phyloP scores from a whole-genome alignment of 768 basidiomycete species.

The Exsudoporus frostii region DNA sequence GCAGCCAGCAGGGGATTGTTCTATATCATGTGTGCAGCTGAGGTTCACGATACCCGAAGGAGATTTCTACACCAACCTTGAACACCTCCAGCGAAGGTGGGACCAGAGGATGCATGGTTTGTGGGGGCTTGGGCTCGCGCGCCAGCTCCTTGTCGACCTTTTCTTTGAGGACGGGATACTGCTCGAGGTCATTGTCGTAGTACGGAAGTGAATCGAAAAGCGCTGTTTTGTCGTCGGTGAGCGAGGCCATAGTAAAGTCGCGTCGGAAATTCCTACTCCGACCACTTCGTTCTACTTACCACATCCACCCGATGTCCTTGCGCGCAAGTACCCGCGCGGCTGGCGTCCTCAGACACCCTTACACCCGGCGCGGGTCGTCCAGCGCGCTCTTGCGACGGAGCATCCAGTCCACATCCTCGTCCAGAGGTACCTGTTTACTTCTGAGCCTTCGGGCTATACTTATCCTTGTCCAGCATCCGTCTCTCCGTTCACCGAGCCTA shows the following conservation, averaged over 20 bases:
- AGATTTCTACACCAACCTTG: slow-evolving; percentile 45
- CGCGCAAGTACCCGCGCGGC: slow-evolving; percentile 44
- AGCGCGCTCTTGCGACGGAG: slow-evolving; percentile 32
- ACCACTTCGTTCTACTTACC: slow-evolving; percentile 6
- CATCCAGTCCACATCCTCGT: slow-evolving; percentile 46
- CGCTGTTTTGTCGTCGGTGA: slow-evolving; percentile 9
- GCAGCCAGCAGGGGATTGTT: slow-evolving; percentile 65
- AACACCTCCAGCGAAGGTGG: slow-evolving; percentile 67
- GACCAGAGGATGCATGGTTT: slow-evolving; percentile 64
- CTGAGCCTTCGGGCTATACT: neutral
- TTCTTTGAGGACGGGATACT: slow-evolving; percentile 63
- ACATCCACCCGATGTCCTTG: slow-evolving; percentile 38
- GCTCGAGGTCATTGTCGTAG: slow-evolving; percentile 89
- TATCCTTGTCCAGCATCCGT: slow-evolving; percentile 46
- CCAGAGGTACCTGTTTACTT: slow-evolving; percentile 41
- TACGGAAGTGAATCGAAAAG: slow-evolving; percentile 89
- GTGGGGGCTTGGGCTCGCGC: slow-evolving; percentile 60
- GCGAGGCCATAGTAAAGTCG: slow-evolving; percentile 26
- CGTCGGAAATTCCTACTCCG: slow-evolving; percentile 28
- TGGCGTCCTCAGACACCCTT: slow-evolving; percentile 40
- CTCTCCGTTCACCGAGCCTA: slow-evolving; percentile 85
- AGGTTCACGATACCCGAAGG: neutral
- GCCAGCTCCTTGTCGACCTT: slow-evolving; percentile 77
- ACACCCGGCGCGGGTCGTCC: slow-evolving; percentile 33
- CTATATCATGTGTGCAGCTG: slow-evolving; percentile 34